Evolutionary conservation across 345 rosid genomes (phyloP).

Genomic region (Gossypium raimondii): DNA sequence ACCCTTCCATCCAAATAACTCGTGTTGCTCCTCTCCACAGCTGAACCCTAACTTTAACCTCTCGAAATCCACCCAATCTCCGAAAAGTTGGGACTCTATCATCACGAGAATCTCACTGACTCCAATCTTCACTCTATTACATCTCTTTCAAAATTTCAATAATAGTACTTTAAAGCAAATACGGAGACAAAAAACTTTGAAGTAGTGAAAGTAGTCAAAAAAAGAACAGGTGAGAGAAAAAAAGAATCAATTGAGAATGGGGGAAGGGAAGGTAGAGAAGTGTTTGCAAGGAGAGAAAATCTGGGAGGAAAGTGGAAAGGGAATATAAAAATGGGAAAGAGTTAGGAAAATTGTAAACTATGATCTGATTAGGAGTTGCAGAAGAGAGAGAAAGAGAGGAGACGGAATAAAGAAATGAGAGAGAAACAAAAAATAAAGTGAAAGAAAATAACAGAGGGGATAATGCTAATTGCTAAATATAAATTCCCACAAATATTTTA

Average conservation of each 20-base stretch:
- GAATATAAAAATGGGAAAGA: slow-evolving; percentile 18
- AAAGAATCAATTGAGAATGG: not conserved
- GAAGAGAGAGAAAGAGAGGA: slow-evolving; percentile 21
- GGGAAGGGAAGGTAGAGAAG: not conserved
- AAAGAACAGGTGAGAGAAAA: not conserved
- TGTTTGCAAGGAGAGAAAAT: slow-evolving; percentile 25
- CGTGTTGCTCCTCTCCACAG: slow-evolving; percentile 12
- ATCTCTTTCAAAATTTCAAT: slow-evolving; percentile 16
- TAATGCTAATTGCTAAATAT: slow-evolving; percentile 1
- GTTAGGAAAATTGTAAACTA: not conserved
- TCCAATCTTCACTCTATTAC: slow-evolving; percentile 11
- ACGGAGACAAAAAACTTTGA: not conserved
- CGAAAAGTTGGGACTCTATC: slow-evolving; percentile 12
- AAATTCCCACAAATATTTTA: not conserved
- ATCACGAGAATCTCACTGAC: slow-evolving; percentile 18
- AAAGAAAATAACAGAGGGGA: not conserved
- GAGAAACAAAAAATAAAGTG: not conserved
- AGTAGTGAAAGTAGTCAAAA: not conserved
- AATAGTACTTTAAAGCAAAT: not conserved
- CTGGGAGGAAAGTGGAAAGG: slow-evolving; percentile 25
- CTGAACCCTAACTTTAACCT: slow-evolving; percentile 30
- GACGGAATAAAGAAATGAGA: slow-evolving; percentile 19
- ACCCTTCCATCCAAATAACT: slow-evolving; percentile 32
- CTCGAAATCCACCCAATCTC: slow-evolving; percentile 16
- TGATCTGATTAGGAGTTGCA: slow-evolving; percentile 39